Evolutionary conservation across 1,284 basidiomycete species (phyloP), one percentile per base, ranked within the genome.

Genomic region (Abortiporus biennis): DNA sequence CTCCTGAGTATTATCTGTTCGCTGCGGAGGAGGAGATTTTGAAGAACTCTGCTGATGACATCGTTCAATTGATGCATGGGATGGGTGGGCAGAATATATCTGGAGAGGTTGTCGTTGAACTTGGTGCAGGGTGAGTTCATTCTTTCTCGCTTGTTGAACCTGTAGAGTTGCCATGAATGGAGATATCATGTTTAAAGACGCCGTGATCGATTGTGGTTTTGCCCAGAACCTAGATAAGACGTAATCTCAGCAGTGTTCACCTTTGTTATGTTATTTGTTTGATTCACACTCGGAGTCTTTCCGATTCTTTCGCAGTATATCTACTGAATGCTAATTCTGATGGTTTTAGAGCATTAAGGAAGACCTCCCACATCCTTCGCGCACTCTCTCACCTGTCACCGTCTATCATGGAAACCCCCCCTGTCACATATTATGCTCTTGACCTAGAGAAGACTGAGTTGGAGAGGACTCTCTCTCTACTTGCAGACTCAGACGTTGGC

Each of bases 371-470:
- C 59, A 74, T 99, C 42, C 72, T 99, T 23, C 71, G 71, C 15
- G 87, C 88, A 1, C 71, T 97, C 29, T 77, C 89, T 33, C 63
- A 66, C 49, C 58, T 72, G 13, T 70, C 75, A 6, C 58, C 66
- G 16, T 53, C 57, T 13, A 47, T 52, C 2, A 56, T 55, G 5
- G 40, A 59, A 1, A 47, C 61, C 13, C 67, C 79, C 1, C 76
- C 79, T 8, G 79, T 89, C 55, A 87, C 82, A 1, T 98, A 96
- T 65, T 93, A 90, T 67, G 92, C 94, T 11, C 83, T 99, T 41
- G 95, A 98, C 58, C 80, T 98, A 21, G 92, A 95, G 62, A 74
- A 85, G 52, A 76, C 76, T 41, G 92, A 97, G 59, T 80, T 98
- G 24, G 75, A 85, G 48, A 81, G 92, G 19, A 90, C 91, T 3